These are phyloP conservation scores for Psilocybe subaeruginosa DNA, from an alignment of 768 basidiomycete species.

Conservation along the genomic window DNA sequence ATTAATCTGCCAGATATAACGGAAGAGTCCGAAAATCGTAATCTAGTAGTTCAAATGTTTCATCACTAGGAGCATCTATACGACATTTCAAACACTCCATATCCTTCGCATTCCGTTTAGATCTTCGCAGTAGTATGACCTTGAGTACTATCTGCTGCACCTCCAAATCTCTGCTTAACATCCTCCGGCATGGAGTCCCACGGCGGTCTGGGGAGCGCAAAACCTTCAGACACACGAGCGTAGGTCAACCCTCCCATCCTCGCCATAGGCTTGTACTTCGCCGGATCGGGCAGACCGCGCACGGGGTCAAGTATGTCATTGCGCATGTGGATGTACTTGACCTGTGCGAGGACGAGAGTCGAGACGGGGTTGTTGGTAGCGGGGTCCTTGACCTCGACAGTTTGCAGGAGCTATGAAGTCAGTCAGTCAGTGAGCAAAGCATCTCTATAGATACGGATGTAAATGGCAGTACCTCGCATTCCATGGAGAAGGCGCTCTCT, in stretches of 20 bases:
- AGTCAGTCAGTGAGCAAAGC: conserved; percentile 27
- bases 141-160: neutral
- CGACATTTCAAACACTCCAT: too few relatives aligned
- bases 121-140: too few relatives aligned
- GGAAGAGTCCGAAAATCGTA: too few relatives aligned
- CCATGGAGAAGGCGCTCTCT: conserved; percentile 67
- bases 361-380: conserved; percentile 33
- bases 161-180: conserved; percentile 8
- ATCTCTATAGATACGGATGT: neutral
- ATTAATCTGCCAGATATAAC: too few relatives aligned
- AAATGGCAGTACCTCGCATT: conserved; percentile 47
- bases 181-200: conserved; percentile 48
- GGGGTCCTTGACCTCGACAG: conserved; percentile 44
- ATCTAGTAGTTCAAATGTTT: too few relatives aligned
- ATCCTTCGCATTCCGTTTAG: too few relatives aligned
- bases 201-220: conserved; percentile 55
- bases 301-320: conserved; percentile 48
- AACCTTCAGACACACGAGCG: conserved; percentile 45
- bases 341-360: conserved; percentile 51
- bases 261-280: conserved; percentile 48
- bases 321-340: conserved; percentile 61
- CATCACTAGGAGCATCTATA: too few relatives aligned
- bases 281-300: conserved; percentile 47
- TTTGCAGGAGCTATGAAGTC: conserved; percentile 41
- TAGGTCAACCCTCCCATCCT: conserved; percentile 61